Conservation (phyloP, 306 rosid species). For the Medicago arabica region DNA sequence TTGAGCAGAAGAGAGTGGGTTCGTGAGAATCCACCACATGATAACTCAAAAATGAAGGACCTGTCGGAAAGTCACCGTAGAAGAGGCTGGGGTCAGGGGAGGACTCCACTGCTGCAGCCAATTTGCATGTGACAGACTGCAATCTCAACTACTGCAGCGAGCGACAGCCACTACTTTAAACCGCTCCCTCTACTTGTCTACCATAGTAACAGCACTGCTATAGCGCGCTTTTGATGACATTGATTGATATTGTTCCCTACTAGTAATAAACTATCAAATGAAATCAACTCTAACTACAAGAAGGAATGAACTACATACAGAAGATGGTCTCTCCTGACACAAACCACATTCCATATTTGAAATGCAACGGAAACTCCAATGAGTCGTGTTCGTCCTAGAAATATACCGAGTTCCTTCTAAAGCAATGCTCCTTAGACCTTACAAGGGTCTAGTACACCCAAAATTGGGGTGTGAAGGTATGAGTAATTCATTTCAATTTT, state of each 20-base stretch:
- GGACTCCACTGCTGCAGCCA: background rate
- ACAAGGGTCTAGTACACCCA: background rate
- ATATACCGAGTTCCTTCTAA: background rate
- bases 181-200: background rate
- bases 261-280: background rate
- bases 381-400: background rate
- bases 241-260: background rate
- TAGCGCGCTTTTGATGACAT: background rate
- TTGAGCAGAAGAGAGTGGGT: background rate
- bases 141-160: background rate
- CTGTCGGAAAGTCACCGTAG: background rate
- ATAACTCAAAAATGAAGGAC: background rate
- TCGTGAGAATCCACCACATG: background rate
- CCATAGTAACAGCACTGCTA: background rate
- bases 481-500: slow-evolving; percentile 3
- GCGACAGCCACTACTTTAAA: background rate
- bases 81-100: background rate
- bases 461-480: slow-evolving; percentile 10
- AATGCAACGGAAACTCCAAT: too few relatives aligned
- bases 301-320: background rate
- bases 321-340: background rate
- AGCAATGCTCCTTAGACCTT: background rate
- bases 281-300: background rate
- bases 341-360: background rate
- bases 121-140: background rate